A percentile compares a stretch with the other conserved stretches of the same genome.
These are phyloP conservation scores for Saturnispora gosingensis DNA, from an alignment of 805 yeast species.

Conservation along the genomic window DNA sequence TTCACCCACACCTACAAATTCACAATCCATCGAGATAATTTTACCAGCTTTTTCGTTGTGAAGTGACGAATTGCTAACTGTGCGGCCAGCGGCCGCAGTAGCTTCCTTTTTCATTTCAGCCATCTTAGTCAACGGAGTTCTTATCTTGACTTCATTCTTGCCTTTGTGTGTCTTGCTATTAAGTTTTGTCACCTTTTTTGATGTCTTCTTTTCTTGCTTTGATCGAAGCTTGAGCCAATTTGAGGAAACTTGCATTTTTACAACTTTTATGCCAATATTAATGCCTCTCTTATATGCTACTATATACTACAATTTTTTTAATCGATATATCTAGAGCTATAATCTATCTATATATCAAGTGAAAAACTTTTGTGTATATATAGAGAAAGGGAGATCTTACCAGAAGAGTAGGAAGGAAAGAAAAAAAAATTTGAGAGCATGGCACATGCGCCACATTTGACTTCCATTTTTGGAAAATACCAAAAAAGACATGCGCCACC, in stretches of 20 bases:
- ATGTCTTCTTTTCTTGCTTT: slow-evolving; percentile 6
- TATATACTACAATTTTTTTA: too few species aligned
- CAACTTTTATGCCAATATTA: neutral
- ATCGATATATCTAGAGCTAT: too few species aligned
- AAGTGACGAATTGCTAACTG: neutral
- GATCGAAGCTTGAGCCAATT: slow-evolving; percentile 18
- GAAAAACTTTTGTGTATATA: neutral
- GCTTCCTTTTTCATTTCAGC: neutral
- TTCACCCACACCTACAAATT: slow-evolving; percentile 84
- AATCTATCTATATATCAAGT: neutral
- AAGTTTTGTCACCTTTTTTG: neutral
- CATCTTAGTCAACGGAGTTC: slow-evolving; percentile 11
- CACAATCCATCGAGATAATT: slow-evolving; percentile 82
- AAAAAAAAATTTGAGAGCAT: too few species aligned
- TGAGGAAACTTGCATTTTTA: slow-evolving; percentile 10
- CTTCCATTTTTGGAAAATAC: too few species aligned
- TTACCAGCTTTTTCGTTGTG: slow-evolving; percentile 44
- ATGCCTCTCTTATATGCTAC: too few species aligned
- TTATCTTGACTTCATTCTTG: slow-evolving; percentile 2
- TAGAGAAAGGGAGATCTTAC: neutral
- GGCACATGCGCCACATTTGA: too few species aligned
- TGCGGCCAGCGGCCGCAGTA: neutral
- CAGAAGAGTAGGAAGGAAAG: neutral
- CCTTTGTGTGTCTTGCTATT: neutral
- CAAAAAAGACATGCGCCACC: too few species aligned